Evolutionary conservation across 352 stramenopile species (phyloP).

Genomic region (Globisporangium uncinulatum): DNA sequence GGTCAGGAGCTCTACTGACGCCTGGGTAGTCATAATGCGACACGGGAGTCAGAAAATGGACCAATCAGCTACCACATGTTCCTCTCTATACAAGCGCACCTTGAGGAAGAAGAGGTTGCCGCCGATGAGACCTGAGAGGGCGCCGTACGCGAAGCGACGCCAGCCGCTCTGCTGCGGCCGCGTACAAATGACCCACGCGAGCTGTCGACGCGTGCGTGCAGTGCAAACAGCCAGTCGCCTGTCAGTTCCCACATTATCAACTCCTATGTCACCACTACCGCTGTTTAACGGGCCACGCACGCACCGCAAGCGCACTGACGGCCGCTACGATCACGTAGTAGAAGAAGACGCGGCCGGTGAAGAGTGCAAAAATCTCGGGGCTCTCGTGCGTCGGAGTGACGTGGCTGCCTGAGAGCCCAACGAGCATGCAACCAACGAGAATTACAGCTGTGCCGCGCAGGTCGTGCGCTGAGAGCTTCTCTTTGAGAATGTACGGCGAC

Average conservation of each 20-base stretch:
- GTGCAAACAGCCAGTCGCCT: background rate
- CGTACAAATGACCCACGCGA: conserved; percentile 69
- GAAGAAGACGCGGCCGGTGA: conserved; percentile 65
- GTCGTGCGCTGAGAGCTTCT: conserved; percentile 71
- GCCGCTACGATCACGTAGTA: conserved; percentile 51
- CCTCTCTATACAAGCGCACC: conserved; percentile 22
- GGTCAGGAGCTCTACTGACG: conserved; percentile 71
- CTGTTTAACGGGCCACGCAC: conserved; percentile 6
- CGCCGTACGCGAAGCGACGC: conserved; percentile 77
- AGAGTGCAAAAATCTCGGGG: conserved; percentile 74
- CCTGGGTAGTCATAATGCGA: conserved; percentile 18
- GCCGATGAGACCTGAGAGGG: conserved; percentile 72
- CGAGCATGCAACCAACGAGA: conserved; percentile 64
- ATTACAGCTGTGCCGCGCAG: conserved; percentile 71
- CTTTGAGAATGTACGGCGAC: conserved; percentile 73
- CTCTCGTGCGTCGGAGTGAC: conserved; percentile 72
- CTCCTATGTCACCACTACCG: background rate
- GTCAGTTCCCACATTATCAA: background rate
- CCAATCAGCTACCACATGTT: too few species aligned
- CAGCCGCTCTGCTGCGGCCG: conserved; percentile 58
- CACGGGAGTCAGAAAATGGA: too few species aligned
- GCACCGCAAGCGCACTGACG: conserved; percentile 33
- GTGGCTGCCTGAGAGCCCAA: conserved; percentile 78
- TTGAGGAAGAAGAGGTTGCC: conserved; percentile 87
- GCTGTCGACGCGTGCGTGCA: conserved; percentile 19